phyloP scores from a whole-genome alignment of 2,329 filamentous ascomycete species.

The Sphaerostilbella broomeana region DNA sequence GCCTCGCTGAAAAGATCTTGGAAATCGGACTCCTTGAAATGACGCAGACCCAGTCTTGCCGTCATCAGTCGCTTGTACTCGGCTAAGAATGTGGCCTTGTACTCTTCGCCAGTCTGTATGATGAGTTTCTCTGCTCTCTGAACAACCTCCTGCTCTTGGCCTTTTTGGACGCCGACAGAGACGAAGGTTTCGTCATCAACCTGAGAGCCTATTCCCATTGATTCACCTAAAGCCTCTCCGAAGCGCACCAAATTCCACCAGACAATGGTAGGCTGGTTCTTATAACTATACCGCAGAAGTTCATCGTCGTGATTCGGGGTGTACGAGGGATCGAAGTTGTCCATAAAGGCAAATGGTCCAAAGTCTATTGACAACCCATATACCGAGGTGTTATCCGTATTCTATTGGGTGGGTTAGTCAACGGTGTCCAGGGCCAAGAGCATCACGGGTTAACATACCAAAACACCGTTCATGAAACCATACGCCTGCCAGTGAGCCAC shows the following conservation, averaged over 20 bases:
- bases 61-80: conserved; percentile 88
- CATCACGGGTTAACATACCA: conserved; percentile 34
- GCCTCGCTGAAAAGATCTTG: conserved; percentile 72
- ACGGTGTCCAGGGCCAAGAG: neutral
- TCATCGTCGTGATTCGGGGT: conserved; percentile 96
- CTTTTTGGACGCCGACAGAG: conserved; percentile 58
- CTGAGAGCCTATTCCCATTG: conserved; percentile 67
- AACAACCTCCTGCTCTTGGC: conserved; percentile 63
- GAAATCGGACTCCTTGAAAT: conserved; percentile 66
- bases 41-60: conserved; percentile 67
- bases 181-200: conserved; percentile 70
- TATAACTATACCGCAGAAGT: conserved; percentile 81
- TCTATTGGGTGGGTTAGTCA: conserved; percentile 35
- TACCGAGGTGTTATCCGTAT: conserved; percentile 95
- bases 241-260: conserved; percentile 98
- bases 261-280: conserved; percentile 89
- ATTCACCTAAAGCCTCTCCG: conserved; percentile 80
- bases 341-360: conserved; percentile 95
- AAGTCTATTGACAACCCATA: conserved; percentile 88
- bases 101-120: conserved; percentile 74
- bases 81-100: conserved; percentile 75
- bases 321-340: conserved; percentile 90
- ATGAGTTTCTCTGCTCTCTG: conserved; percentile 80
- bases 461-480: conserved; percentile 97
- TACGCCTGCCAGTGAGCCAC: conserved; percentile 96